Evolutionary conservation across 768 basidiomycete species (phyloP), one percentile per base, ranked within the genome.

Genomic region (Roridomyces roridus): DNA sequence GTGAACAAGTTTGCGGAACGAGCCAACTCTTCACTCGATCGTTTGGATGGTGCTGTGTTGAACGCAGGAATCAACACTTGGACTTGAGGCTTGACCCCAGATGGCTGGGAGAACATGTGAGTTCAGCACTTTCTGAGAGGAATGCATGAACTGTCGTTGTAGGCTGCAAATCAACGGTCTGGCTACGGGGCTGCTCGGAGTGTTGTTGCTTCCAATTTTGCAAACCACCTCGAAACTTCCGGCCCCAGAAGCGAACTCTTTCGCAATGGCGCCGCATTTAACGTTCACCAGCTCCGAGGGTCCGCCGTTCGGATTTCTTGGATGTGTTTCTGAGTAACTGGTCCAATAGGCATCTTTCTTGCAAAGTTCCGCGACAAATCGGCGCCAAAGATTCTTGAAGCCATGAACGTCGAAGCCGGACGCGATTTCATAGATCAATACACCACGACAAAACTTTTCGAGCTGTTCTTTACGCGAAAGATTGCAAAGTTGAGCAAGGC

Each of bases 41-140:
- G 55, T 9, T 24, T 56, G 39, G 55, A 56, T 23, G 46, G 55
- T 9, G 55, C 46, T 4, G 24, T 56, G 14, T 34, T 56, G n/a
- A 56, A 49, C 29, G 46, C 55, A 1, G 55, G 46, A 4, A 35
- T 42, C 17, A 41, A 56, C 35, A 17, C 21, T 9, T 23, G 20
- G 26, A 25, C 17, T 2, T 56, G 55, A 46, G 39, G 28, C 2
- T 14, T 37, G 18, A 56, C 55, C 50, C 8, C 23, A 0, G 67
- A 76, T 54, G 75, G 72, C 6, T 77, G 73, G 72, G 76, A 77
- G 48, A 51, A 56, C 6, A 66, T 35, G 76, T 72, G 12, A 3
- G 73, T 55, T 17, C 23, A n/a, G n/a, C n/a, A n/a, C n/a, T n/a
- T n/a, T n/a, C n/a, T n/a, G n/a, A n/a, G n/a, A n/a, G n/a, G n/a